Conservation (phyloP, 2,329 filamentous ascomycete species). For the Colletotrichum cordylinicola region DNA sequence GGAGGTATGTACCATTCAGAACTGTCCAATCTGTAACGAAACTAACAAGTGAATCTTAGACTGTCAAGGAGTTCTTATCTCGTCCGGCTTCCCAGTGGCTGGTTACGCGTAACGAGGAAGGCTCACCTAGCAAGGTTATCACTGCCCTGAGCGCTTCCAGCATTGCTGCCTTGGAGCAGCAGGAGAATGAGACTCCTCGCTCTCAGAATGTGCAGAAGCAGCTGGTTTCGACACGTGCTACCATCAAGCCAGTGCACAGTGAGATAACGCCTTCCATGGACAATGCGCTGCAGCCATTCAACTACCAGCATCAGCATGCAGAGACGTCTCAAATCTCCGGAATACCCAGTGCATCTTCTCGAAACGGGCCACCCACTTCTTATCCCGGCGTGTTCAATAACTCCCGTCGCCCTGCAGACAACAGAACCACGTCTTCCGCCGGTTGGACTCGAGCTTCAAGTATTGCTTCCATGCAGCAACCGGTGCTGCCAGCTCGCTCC, state of each 20-base stretch:
- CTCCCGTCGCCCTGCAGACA: neutral
- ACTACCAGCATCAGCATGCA: neutral
- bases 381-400: constrained; percentile 7
- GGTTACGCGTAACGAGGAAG: neutral
- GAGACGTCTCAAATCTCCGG: neutral
- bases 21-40: neutral
- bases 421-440: constrained; percentile 11
- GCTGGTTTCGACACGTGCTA: neutral
- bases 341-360: neutral
- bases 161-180: constrained; percentile 16
- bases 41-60: neutral
- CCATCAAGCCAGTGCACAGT: neutral
- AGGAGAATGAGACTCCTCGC: neutral
- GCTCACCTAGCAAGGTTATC: neutral
- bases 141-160: constrained; percentile 5
- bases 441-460: constrained; percentile 9
- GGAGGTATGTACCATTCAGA: neutral
- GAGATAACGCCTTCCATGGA: neutral
- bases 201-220: neutral
- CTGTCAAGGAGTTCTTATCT: constrained; percentile 3
- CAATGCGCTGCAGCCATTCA: constrained; percentile 10
- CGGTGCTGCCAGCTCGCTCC: neutral
- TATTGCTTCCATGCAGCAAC: neutral
- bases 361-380: neutral
- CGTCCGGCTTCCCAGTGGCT: constrained; percentile 13